A percentile compares a stretch with the other conserved stretches of the same genome.
Conservation (phyloP, 352 stramenopile genomes). For the Pythium phragmitis region DNA sequence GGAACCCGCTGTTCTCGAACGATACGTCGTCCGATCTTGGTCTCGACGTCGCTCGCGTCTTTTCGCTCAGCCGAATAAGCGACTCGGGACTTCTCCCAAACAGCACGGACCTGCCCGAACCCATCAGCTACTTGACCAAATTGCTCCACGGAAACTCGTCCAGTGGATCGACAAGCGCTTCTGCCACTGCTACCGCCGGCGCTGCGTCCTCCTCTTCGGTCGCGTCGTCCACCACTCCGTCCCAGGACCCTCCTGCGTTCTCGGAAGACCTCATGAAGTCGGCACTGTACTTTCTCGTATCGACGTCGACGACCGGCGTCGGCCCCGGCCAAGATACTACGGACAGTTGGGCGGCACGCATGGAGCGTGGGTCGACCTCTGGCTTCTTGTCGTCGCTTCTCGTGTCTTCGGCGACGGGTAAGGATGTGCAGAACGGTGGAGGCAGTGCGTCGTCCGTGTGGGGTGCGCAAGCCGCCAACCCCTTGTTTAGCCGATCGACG, state of each 20-base stretch:
- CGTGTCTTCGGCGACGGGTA: conserved; percentile 49
- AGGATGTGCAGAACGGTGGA: conserved; percentile 14
- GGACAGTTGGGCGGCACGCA: conserved; percentile 8
- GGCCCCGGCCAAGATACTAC: conserved; percentile 17
- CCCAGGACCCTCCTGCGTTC: conserved; percentile 30
- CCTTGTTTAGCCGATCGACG: conserved; percentile 45
- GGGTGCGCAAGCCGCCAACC: conserved; percentile 30
- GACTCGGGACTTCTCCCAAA: conserved; percentile 37
- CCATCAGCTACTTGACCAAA: conserved; percentile 60
- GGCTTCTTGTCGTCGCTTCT: conserved; percentile 48
- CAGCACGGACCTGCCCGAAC: conserved; percentile 60
- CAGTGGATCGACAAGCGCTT: neutral
- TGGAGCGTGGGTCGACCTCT: conserved; percentile 35
- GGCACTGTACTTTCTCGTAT: conserved; percentile 61
- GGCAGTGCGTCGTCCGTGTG: conserved; percentile 12
- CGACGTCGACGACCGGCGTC: conserved; percentile 46
- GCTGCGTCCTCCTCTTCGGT: conserved; percentile 4
- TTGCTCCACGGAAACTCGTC: conserved; percentile 14
- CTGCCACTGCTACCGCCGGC: neutral
- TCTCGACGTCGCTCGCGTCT: conserved; percentile 25
- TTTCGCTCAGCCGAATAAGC: conserved; percentile 27
- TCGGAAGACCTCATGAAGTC: conserved; percentile 67
- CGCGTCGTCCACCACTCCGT: conserved; percentile 6
- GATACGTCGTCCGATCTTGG: conserved; percentile 35
- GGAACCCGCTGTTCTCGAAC: conserved; percentile 63